phyloP scores from a whole-genome alignment of 805 yeast genomes.

The Wickerhamiella hasegawae region DNA sequence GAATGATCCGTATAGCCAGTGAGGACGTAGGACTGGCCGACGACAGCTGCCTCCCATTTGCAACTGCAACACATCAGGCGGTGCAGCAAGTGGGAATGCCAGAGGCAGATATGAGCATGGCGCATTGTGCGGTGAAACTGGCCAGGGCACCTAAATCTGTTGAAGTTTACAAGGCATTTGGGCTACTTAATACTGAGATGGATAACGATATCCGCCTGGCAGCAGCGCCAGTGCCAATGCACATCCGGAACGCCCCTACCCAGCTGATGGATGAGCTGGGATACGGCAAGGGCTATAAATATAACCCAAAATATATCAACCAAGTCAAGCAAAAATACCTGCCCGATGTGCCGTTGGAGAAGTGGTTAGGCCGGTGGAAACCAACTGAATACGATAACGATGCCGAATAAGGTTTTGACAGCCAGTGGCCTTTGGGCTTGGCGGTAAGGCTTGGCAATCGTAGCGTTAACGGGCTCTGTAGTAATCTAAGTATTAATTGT shows the following conservation, averaged over 20 bases:
- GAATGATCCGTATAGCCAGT: conserved; percentile 89
- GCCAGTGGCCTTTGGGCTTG: background rate
- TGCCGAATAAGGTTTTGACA: background rate
- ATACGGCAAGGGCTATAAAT: conserved; percentile 70
- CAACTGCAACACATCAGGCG: conserved; percentile 71
- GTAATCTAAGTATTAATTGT: no score
- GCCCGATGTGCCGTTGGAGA: conserved; percentile 29
- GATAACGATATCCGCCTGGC: conserved; percentile 41
- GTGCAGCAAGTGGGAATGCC: conserved; percentile 88
- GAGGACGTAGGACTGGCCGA: conserved; percentile 88
- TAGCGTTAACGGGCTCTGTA: no score
- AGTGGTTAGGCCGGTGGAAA: conserved; percentile 4
- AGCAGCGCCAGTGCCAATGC: conserved; percentile 45
- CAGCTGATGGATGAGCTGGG: conserved; percentile 77
- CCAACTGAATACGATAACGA: conserved; percentile 2
- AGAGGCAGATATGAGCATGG: conserved; percentile 76
- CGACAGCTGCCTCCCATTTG: conserved; percentile 71
- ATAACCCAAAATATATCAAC: conserved; percentile 77
- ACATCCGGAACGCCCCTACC: conserved; percentile 91
- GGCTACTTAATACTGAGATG: conserved; percentile 43
- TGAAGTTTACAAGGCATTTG: conserved; percentile 68
- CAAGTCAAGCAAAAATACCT: conserved; percentile 49
- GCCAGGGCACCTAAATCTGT: conserved; percentile 80
- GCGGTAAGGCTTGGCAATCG: background rate
- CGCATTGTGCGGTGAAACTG: conserved; percentile 83